Evolutionary conservation across 2,329 filamentous ascomycete species (phyloP).

Genomic region (Mollisia scopiformis): DNA sequence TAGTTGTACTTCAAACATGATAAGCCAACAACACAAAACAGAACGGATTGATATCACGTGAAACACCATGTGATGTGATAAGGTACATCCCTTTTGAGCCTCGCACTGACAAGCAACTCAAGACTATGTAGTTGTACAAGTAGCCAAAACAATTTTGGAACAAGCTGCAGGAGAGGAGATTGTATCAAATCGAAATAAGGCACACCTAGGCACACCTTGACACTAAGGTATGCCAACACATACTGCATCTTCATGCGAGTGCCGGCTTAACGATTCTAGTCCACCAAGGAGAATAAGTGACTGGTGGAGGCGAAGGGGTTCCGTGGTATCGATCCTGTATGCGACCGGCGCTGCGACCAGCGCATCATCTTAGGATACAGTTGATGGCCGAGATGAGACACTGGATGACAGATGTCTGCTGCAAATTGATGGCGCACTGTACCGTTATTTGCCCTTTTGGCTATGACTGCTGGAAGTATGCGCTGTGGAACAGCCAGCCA

Average conservation of each 20-base stretch:
- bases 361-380: constrained; percentile 16
- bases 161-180: background rate
- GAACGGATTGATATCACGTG: too few species aligned
- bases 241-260: background rate
- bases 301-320: background rate
- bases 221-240: constrained; percentile 1
- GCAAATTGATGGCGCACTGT: constrained; percentile 2
- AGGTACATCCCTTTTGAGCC: background rate
- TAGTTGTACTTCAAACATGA: too few species aligned
- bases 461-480: background rate
- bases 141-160: background rate
- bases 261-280: background rate
- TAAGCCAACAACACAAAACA: too few species aligned
- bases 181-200: background rate
- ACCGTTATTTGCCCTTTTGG: background rate
- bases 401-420: background rate
- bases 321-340: constrained; percentile 3
- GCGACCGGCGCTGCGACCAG: constrained; percentile 15
- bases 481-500: background rate
- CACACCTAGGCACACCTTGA: background rate
- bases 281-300: background rate
- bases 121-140: background rate
- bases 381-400: constrained; percentile 1
- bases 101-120: background rate
- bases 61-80: too few species aligned